These are phyloP conservation scores for Gamsiella multidivaricata DNA, from an alignment of 192 early-diverging fungal species.

Conservation along the genomic window DNA sequence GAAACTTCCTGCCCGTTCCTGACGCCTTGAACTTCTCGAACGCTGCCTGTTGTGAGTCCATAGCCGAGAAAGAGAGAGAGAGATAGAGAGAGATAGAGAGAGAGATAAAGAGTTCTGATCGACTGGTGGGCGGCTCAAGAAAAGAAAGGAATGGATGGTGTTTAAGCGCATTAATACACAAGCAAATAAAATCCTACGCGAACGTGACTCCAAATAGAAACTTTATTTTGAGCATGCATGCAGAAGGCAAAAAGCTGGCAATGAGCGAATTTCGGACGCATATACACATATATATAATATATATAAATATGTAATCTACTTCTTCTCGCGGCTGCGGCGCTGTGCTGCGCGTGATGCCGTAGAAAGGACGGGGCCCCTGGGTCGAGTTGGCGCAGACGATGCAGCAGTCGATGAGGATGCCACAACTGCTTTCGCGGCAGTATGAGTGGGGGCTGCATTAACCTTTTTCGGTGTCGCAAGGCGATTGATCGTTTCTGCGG, in stretches of 20 bases:
- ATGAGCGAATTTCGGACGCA: too few species aligned
- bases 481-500: slow-evolving; percentile 47
- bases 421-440: background rate
- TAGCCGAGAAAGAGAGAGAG: background rate
- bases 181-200: too few species aligned
- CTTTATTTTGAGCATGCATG: too few species aligned
- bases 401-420: background rate
- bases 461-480: slow-evolving; percentile 50
- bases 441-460: background rate
- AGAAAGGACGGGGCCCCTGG: slow-evolving; percentile 37
- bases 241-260: background rate
- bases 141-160: too few species aligned
- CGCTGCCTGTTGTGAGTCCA: slow-evolving; percentile 56
- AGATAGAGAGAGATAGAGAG: background rate
- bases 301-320: background rate
- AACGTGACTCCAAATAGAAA: too few species aligned
- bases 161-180: too few species aligned
- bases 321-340: slow-evolving; percentile 23
- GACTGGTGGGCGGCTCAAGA: too few species aligned
- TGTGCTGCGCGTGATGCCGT: slow-evolving; percentile 49
- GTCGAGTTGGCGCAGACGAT: slow-evolving; percentile 13
- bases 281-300: too few species aligned
- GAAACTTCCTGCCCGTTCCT: slow-evolving; percentile 7
- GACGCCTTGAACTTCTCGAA: slow-evolving; percentile 52
- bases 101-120: background rate